Conservation (phyloP, 1,284 basidiomycete genomes). For the Sporisorium iseilematis-ciliati region DNA sequence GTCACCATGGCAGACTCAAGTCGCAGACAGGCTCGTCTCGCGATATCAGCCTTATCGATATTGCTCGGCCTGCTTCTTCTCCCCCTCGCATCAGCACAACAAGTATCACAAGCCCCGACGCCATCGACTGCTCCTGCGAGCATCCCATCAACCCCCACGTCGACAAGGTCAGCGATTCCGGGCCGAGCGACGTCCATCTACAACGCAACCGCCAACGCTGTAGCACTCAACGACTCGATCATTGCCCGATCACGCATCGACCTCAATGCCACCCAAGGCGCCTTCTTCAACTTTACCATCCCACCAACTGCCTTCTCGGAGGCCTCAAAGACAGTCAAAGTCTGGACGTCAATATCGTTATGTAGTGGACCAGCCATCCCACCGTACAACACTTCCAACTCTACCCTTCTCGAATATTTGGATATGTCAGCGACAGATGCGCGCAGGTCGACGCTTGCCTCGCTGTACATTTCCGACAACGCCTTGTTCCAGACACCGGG, state of each 20-base stretch:
- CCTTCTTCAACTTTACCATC: conserved; percentile 56
- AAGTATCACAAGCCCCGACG: conserved; percentile 13
- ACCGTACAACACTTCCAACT: conserved; percentile 62
- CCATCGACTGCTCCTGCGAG: conserved; percentile 7
- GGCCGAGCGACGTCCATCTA: conserved; percentile 38
- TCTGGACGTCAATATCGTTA: conserved; percentile 60
- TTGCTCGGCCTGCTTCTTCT: conserved; percentile 2
- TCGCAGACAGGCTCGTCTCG: neutral
- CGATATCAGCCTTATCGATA: neutral
- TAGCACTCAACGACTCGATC: conserved; percentile 56
- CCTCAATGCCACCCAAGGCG: conserved; percentile 34
- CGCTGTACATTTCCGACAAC: conserved; percentile 57
- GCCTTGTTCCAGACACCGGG: conserved; percentile 41
- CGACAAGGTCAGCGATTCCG: conserved; percentile 34
- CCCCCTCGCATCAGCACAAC: conserved; percentile 18
- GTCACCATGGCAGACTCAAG: neutral
- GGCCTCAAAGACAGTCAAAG: conserved; percentile 15
- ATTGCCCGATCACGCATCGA: conserved; percentile 42
- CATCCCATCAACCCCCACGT: conserved; percentile 12
- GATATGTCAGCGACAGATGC: conserved; percentile 46
- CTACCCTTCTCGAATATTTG: conserved; percentile 46
- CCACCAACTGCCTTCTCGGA: conserved; percentile 28
- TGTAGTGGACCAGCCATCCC: conserved; percentile 62
- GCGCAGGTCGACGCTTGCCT: conserved; percentile 49
- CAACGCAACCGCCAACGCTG: conserved; percentile 29